phyloP scores from a whole-genome alignment of 1,284 basidiomycete species.

The Ganoderma lingzhi region DNA sequence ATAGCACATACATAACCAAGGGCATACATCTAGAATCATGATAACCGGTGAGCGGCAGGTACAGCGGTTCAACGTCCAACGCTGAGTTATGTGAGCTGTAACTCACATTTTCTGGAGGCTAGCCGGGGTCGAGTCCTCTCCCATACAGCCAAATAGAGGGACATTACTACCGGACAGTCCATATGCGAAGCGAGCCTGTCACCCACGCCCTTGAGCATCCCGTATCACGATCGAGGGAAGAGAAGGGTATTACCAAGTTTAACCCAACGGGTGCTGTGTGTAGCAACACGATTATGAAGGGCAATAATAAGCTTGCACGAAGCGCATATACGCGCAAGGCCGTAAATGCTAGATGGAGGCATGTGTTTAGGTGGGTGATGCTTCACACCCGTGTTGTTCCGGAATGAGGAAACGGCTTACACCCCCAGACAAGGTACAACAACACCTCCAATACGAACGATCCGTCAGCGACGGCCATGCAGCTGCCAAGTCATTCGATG shows the following conservation, averaged over 20 bases:
- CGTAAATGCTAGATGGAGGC: not conserved
- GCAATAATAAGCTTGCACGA: not conserved
- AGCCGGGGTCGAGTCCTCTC: not conserved
- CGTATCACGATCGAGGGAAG: too few species aligned
- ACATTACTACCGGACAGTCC: not conserved
- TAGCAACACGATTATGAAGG: not conserved
- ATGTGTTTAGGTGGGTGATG: not conserved
- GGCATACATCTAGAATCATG: too few species aligned
- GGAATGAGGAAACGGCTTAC: not conserved
- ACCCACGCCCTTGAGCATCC: not conserved
- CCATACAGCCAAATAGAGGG: not conserved
- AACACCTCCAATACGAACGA: not conserved
- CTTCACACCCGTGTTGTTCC: not conserved
- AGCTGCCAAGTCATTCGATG: not conserved
- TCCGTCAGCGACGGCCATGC: not conserved
- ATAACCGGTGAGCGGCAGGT: too few species aligned
- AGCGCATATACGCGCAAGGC: not conserved
- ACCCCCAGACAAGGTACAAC: not conserved
- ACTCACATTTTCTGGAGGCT: not conserved
- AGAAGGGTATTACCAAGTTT: not conserved
- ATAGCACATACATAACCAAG: too few species aligned
- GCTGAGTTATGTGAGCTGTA: not conserved
- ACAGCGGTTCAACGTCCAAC: too few species aligned
- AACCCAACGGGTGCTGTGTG: not conserved
- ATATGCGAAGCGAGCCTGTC: not conserved